These are phyloP conservation scores for Candida sojae DNA, from an alignment of 1,139 yeast species.

Conservation along the genomic window DNA sequence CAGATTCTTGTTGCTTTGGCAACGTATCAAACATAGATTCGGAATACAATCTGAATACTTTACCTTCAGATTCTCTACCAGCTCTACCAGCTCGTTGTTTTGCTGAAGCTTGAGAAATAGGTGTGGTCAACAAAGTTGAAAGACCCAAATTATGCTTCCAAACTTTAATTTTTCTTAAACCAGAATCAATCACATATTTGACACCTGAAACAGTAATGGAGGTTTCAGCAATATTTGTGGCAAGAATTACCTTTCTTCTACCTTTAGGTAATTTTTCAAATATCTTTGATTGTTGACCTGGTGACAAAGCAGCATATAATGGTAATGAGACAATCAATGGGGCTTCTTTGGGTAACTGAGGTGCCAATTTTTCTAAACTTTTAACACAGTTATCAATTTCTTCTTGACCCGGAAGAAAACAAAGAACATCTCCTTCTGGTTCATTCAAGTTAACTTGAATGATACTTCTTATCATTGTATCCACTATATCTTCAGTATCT, in stretches of 20 bases:
- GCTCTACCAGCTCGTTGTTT: constrained; percentile 99
- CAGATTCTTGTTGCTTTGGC: constrained; percentile 94
- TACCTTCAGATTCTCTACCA: constrained; percentile 98
- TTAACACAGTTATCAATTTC: constrained; percentile 96
- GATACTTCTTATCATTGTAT: constrained; percentile 92
- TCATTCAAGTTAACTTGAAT: constrained; percentile 93
- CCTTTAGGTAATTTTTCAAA: constrained; percentile 79
- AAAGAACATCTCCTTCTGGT: constrained; percentile 79
- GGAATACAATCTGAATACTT: constrained; percentile 92
- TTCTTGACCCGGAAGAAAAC: constrained; percentile 95
- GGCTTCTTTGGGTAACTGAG: constrained; percentile 71
- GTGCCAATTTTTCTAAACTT: constrained; percentile 73
- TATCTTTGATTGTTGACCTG: constrained; percentile 89
- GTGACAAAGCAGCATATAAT: constrained; percentile 93
- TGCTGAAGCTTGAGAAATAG: constrained; percentile 95
- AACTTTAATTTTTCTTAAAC: constrained; percentile 94
- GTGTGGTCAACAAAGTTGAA: constrained; percentile 90
- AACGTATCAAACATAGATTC: constrained; percentile 96
- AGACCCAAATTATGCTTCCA: constrained; percentile 96
- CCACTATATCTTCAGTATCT: constrained; percentile 90
- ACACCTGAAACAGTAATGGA: constrained; percentile 97
- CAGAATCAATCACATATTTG: constrained; percentile 97
- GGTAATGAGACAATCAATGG: constrained; percentile 92
- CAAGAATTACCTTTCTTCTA: constrained; percentile 88
- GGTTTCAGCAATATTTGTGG: constrained; percentile 97